Evolutionary conservation across 768 basidiomycete genomes (phyloP).

Genomic region (Phaeolepiota aurea): DNA sequence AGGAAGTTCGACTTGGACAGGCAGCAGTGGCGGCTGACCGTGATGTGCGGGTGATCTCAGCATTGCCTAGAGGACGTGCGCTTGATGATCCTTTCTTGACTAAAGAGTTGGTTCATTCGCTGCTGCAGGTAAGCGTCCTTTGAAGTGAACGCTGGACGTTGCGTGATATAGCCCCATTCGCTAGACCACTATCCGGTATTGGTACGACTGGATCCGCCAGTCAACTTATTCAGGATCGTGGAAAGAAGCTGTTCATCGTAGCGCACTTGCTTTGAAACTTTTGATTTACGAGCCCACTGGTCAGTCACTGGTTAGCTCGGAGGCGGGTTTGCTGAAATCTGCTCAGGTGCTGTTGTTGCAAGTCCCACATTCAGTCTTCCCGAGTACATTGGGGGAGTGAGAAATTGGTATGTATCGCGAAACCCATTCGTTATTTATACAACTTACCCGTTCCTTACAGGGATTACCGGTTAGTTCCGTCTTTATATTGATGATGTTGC

Average conservation of each 20-base stretch:
- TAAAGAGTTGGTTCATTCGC: slow-evolving; percentile 46
- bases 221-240: slow-evolving; percentile 90
- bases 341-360: slow-evolving; percentile 81
- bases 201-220: slow-evolving; percentile 84
- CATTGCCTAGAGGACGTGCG: slow-evolving; percentile 34
- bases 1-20: not conserved
- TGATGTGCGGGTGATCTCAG: slow-evolving; percentile 6
- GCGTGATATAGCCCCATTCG: not conserved
- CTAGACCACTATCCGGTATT: slow-evolving; percentile 69
- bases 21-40: not conserved
- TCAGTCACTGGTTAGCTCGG: slow-evolving; percentile 11
- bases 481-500: not conserved
- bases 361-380: slow-evolving; percentile 94
- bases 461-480: slow-evolving; percentile 50
- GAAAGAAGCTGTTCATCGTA: slow-evolving; percentile 92
- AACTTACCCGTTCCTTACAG: slow-evolving; percentile 16
- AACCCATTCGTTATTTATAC: slow-evolving; percentile 1
- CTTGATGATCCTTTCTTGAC: slow-evolving; percentile 68
- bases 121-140: slow-evolving; percentile 41
- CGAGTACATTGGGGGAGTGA: slow-evolving; percentile 81
- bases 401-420: slow-evolving; percentile 76
- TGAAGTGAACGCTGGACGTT: not conserved
- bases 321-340: slow-evolving; percentile 1
- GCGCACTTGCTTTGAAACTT: slow-evolving; percentile 89
- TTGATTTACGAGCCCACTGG: slow-evolving; percentile 90